These are phyloP conservation scores for Asclepias syriaca DNA, from an alignment of 257 asterid species.

Conservation along the genomic window DNA sequence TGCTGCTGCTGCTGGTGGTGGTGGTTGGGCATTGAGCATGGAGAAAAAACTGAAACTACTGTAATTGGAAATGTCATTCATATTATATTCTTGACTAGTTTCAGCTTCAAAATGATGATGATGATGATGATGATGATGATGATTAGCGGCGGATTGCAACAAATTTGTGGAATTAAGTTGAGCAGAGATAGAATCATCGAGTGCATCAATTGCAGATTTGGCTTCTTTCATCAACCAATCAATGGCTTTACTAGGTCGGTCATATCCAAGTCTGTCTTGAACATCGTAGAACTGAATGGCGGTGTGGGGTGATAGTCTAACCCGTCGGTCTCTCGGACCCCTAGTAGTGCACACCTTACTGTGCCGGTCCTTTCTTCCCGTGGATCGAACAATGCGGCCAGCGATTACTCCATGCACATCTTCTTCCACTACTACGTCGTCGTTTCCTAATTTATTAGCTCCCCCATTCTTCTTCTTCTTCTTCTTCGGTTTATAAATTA, in stretches of 20 bases:
- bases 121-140: background rate
- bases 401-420: conserved; percentile 3
- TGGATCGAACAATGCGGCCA: conserved; percentile 35
- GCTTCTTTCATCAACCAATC: conserved; percentile 90
- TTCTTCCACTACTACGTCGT: background rate
- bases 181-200: conserved; percentile 1
- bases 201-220: conserved; percentile 33
- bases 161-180: conserved; percentile 1
- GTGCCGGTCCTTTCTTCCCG: conserved; percentile 83
- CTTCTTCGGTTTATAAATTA: conserved; percentile 6
- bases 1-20: no score
- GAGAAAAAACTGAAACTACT: conserved; percentile 13
- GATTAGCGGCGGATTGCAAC: background rate
- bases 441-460: background rate
- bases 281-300: conserved; percentile 84
- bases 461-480: background rate
- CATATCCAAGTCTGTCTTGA: conserved; percentile 77
- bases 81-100: conserved; percentile 4
- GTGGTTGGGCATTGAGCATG: background rate
- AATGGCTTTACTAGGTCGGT: conserved; percentile 92
- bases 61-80: conserved; percentile 2
- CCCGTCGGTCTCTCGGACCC: conserved; percentile 80
- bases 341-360: conserved; percentile 79
- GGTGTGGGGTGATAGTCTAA: conserved; percentile 71
- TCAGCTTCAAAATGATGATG: background rate